phyloP scores from a whole-genome alignment of 352 stramenopile species.

The Aphanomyces astaci region DNA sequence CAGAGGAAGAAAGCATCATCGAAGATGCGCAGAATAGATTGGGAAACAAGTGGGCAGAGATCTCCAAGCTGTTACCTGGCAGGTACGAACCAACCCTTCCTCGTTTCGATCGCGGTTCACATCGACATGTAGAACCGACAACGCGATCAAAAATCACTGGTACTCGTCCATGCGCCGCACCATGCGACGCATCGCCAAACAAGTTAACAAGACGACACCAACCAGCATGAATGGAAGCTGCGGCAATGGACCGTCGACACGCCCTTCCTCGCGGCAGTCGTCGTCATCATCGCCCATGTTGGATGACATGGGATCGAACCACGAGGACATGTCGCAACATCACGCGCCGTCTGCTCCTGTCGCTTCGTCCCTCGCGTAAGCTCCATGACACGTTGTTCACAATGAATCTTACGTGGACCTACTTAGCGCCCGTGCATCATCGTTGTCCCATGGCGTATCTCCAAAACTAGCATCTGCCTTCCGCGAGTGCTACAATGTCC shows the following conservation, averaged over 20 bases:
- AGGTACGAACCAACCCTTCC: conserved; percentile 30
- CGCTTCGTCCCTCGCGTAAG: background rate
- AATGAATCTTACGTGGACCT: no score
- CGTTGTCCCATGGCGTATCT: conserved; percentile 39
- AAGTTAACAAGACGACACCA: conserved; percentile 67
- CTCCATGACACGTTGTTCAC: no score
- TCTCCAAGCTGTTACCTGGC: conserved; percentile 94
- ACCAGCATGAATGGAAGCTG: conserved; percentile 17
- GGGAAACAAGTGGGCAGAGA: conserved; percentile 98
- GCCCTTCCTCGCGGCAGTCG: background rate
- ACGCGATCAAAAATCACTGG: conserved; percentile 87
- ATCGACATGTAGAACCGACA: conserved; percentile 53
- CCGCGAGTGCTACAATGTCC: conserved; percentile 66
- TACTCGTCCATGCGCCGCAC: conserved; percentile 88
- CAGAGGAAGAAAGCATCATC: conserved; percentile 87
- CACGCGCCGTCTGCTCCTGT: no score
- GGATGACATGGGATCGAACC: background rate
- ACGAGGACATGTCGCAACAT: conserved; percentile 10
- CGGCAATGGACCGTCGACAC: background rate
- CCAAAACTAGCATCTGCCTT: conserved; percentile 57
- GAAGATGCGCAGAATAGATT: conserved; percentile 82
- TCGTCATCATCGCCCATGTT: background rate
- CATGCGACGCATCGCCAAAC: conserved; percentile 83
- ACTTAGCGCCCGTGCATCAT: conserved; percentile 20
- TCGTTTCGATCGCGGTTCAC: background rate